Evolutionary conservation across 2,329 filamentous ascomycete species (phyloP), one percentile per base, ranked within the genome.

Genomic region (Chaetomium sp.): DNA sequence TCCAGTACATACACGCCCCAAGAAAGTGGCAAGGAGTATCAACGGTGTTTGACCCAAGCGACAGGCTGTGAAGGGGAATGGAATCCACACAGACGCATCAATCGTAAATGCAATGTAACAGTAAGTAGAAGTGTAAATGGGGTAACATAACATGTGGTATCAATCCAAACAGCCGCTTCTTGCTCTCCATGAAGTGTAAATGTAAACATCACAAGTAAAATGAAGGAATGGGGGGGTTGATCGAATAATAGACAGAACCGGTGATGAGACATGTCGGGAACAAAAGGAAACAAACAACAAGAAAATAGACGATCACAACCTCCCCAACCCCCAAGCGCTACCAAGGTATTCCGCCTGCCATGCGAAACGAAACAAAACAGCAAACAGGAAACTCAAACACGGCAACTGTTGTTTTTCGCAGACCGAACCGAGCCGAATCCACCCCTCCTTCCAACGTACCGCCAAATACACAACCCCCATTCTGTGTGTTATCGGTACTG

Each of bases 81-180:
- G 8, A 57, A 33, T 49, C 42, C 56, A 33, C 56, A 5, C 56
- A 50, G 16, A 29, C 57, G 53, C 57, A 60, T 60, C 45, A 60
- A 23, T 60, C 57, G 42, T 60, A 23, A 59, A 53, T 35, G 47
- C 50, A 60, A 42, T 57, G 25, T 45, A 45, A 53, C 13, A n/a
- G 16, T 31, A 33, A n/a, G 16, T 54, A 59, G 21, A 59, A 33
- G 27, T 59, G 45, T 51, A 27, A 38, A 50, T 35, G 47, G n/a
- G 29, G 29, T 55, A 61, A 61, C 50, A 38, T 47, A 47, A 56
- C 50, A 49, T 49, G 59, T 61, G 59, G 59, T 61, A 61, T 61
- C 59, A 61, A 61, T 61, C 59, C 33, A 60, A 60, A 60, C 47
- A 29, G 23, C 47, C 49, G 21, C 57, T 29, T 19, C 57, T 60